phyloP scores from a whole-genome alignment of 805 yeast species.

The Danielia reshetovae region DNA sequence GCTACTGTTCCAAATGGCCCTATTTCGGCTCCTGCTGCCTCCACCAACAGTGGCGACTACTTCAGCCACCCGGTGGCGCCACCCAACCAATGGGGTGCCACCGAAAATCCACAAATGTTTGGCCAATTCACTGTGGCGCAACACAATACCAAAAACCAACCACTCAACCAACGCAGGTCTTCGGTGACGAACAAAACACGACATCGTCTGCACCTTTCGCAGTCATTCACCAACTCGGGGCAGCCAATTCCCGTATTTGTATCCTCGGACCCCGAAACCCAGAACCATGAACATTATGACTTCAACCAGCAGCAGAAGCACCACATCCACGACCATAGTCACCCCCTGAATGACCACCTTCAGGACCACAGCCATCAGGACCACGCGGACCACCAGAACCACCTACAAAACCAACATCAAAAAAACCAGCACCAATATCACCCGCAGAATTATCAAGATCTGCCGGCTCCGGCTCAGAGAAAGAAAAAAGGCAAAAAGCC shows the following conservation, averaged over 20 bases:
- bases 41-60: constrained; percentile 2
- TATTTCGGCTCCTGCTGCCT: constrained; percentile 3
- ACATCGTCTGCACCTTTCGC: constrained; percentile 11
- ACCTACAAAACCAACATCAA: not conserved
- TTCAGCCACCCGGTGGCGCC: constrained; percentile 1
- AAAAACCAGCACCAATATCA: constrained; percentile 1
- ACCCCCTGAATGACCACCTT: no score
- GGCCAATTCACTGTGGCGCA: no score
- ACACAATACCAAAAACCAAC: no score
- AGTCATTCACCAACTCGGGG: no score
- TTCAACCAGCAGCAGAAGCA: no score
- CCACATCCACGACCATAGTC: no score
- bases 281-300: no score
- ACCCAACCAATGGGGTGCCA: not conserved
- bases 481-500: constrained; percentile 18
- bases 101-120: no score
- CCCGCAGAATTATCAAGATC: constrained; percentile 1
- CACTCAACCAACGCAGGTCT: constrained; percentile 4
- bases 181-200: constrained; percentile 6
- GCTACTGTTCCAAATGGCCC: not conserved
- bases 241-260: no score
- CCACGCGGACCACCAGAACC: no score
- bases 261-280: no score
- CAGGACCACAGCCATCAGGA: no score
- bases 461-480: not conserved